These are phyloP conservation scores for Leccinum arenicola DNA, from an alignment of 768 basidiomycete species.

Conservation along the genomic window DNA sequence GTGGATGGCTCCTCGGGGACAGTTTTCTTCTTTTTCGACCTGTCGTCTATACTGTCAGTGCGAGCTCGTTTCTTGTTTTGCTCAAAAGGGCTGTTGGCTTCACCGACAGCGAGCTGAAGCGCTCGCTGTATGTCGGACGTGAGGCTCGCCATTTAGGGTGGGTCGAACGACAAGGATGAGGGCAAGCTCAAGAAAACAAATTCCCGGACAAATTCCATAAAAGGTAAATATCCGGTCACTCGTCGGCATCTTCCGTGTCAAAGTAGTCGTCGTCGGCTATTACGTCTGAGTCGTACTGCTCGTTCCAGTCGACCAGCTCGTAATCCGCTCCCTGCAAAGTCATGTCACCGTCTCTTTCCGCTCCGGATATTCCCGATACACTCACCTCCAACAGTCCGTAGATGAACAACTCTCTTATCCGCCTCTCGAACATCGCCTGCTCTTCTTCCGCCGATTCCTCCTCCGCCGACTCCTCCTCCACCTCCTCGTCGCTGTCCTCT, in stretches of 20 bases:
- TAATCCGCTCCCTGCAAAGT: conserved; percentile 60
- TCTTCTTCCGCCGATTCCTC: conserved; percentile 49
- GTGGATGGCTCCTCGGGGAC: conserved; percentile 18
- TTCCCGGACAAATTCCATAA: conserved; percentile 20
- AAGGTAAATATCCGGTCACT: conserved; percentile 22
- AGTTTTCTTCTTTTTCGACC: conserved; percentile 35
- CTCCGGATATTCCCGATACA: not conserved
- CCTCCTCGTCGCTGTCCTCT: conserved; percentile 56
- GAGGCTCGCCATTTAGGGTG: conserved; percentile 39
- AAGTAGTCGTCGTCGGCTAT: conserved; percentile 63
- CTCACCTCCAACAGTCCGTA: conserved; percentile 74
- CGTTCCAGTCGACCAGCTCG: conserved; percentile 73
- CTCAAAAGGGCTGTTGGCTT: conserved; percentile 40
- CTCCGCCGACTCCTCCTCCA: conserved; percentile 30
- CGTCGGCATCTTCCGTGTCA: conserved; percentile 53
- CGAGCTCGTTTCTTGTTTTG: conserved; percentile 37
- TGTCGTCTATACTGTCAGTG: conserved; percentile 21
- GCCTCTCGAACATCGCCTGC: conserved; percentile 52
- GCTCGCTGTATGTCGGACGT: conserved; percentile 47
- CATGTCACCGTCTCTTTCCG: not conserved
- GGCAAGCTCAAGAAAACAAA: conserved; percentile 34
- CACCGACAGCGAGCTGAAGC: conserved; percentile 48
- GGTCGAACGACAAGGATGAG: conserved; percentile 38
- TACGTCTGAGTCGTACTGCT: conserved; percentile 50
- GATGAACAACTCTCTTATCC: conserved; percentile 67